These are phyloP conservation scores for Zelopaecilomyces penicillatus DNA, from an alignment of 2,329 filamentous ascomycete genomes.

Conservation along the genomic window DNA sequence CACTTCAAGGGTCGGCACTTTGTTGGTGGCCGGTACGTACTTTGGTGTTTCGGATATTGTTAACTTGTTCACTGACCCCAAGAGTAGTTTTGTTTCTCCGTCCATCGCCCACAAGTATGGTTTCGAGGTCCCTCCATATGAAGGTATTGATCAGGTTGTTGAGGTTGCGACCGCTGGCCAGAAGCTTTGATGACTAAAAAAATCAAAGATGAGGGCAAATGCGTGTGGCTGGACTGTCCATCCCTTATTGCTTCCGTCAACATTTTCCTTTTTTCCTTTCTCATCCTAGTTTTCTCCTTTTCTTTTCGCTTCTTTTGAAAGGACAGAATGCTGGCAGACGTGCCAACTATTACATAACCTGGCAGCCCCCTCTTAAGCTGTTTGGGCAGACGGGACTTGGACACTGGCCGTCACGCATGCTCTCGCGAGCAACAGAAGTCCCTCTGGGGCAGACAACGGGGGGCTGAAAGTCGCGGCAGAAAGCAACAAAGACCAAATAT, in stretches of 20 bases:
- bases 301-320: slow-evolving; percentile 1
- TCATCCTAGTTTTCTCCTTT: slow-evolving; percentile 1
- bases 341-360: slow-evolving; percentile 37
- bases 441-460: slow-evolving; percentile 41
- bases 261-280: slow-evolving; percentile 5
- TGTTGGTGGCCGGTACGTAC: slow-evolving; percentile 66
- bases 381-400: slow-evolving; percentile 54
- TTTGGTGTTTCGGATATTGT: background rate
- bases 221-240: slow-evolving; percentile 4
- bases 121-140: slow-evolving; percentile 73
- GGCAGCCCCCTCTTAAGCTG: slow-evolving; percentile 47
- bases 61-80: slow-evolving; percentile 10
- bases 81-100: slow-evolving; percentile 64
- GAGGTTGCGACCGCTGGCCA: slow-evolving; percentile 53
- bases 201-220: background rate
- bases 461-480: slow-evolving; percentile 44
- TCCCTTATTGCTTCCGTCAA: slow-evolving; percentile 3
- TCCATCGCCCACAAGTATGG: slow-evolving; percentile 77
- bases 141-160: slow-evolving; percentile 80
- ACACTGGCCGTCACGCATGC: slow-evolving; percentile 46
- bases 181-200: slow-evolving; percentile 38
- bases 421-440: slow-evolving; percentile 27
- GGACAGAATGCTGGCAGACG: background rate
- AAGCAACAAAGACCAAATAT: slow-evolving; percentile 50
- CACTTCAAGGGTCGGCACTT: slow-evolving; percentile 86